phyloP scores from a whole-genome alignment of 2,329 filamentous ascomycete genomes.

The Colletotrichum sp. region DNA sequence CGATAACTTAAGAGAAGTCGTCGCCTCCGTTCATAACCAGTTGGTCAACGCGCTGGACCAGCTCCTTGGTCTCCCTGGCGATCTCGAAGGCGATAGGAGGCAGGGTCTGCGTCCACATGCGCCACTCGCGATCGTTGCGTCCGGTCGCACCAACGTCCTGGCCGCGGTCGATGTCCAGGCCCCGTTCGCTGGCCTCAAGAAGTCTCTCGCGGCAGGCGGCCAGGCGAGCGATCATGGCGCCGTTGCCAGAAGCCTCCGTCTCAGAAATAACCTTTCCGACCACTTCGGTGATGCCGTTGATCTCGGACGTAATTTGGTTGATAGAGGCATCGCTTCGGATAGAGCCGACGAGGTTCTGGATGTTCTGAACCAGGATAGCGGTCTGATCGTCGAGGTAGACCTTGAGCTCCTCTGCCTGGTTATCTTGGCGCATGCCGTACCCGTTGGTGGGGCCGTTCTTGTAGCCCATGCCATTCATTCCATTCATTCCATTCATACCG shows the following conservation, averaged over 20 bases:
- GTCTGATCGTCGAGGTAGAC: constrained; percentile 86
- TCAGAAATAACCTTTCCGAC: constrained; percentile 73
- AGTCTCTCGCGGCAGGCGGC: constrained; percentile 69
- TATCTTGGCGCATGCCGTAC: constrained; percentile 42
- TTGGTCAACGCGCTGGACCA: constrained; percentile 52
- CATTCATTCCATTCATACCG: constrained; percentile 38
- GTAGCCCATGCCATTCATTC: constrained; percentile 35
- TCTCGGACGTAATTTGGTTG: constrained; percentile 70
- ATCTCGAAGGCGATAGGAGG: constrained; percentile 89
- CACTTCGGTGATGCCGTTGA: constrained; percentile 72
- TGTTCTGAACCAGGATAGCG: constrained; percentile 77
- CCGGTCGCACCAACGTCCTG: constrained; percentile 60
- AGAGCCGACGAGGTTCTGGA: constrained; percentile 79
- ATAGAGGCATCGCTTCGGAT: constrained; percentile 71
- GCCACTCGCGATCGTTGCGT: constrained; percentile 61
- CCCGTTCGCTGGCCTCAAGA: constrained; percentile 65
- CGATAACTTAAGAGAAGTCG: constrained; percentile 48
- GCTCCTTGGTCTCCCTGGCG: constrained; percentile 80
- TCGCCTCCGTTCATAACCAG: constrained; percentile 35
- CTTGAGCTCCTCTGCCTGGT: constrained; percentile 58
- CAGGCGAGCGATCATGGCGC: constrained; percentile 60
- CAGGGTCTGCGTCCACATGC: constrained; percentile 71
- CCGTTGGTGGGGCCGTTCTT: constrained; percentile 42
- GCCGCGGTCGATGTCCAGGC: constrained; percentile 66
- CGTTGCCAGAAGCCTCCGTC: constrained; percentile 62